A percentile compares a stretch with the other conserved stretches of the same genome.
phyloP scores from a whole-genome alignment of 768 basidiomycete species.

The Suillus sp. region DNA sequence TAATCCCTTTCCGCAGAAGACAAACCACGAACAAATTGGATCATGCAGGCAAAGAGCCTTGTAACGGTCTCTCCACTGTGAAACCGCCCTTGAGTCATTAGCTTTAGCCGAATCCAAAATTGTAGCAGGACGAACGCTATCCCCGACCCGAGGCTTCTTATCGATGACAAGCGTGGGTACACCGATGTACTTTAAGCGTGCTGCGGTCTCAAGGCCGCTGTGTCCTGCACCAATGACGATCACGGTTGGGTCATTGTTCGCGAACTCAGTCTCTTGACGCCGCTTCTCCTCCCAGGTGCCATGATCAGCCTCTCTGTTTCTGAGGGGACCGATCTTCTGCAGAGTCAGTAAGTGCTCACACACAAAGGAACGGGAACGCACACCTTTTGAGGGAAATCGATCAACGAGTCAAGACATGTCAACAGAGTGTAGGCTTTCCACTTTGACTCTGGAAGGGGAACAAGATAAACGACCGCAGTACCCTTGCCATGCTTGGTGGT shows the following conservation, averaged over 20 bases:
- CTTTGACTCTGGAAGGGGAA: conserved; percentile 40
- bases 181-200: conserved; percentile 62
- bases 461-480: conserved; percentile 55
- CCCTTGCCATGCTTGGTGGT: conserved; percentile 49
- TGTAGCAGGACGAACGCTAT: conserved; percentile 32
- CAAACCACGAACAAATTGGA: conserved; percentile 41
- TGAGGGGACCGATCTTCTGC: conserved; percentile 39
- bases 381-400: conserved; percentile 54
- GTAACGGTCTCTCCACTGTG: conserved; percentile 46
- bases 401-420: conserved; percentile 62
- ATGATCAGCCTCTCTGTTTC: conserved; percentile 47
- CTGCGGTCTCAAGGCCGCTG: conserved; percentile 64
- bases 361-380: neutral
- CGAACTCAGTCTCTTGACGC: conserved; percentile 45
- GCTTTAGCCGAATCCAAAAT: neutral
- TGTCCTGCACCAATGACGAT: conserved; percentile 69
- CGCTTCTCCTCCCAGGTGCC: conserved; percentile 57
- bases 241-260: conserved; percentile 54
- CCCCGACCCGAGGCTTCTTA: conserved; percentile 51
- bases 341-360: conserved; percentile 6
- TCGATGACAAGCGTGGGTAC: conserved; percentile 61
- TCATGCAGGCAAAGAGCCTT: conserved; percentile 51
- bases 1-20: conserved; percentile 6
- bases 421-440: conserved; percentile 67
- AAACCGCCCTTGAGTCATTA: conserved; percentile 5